Evolutionary conservation across 108 stramenopile species (phyloP).

Genomic region (Asterionellopsis glacialis): DNA sequence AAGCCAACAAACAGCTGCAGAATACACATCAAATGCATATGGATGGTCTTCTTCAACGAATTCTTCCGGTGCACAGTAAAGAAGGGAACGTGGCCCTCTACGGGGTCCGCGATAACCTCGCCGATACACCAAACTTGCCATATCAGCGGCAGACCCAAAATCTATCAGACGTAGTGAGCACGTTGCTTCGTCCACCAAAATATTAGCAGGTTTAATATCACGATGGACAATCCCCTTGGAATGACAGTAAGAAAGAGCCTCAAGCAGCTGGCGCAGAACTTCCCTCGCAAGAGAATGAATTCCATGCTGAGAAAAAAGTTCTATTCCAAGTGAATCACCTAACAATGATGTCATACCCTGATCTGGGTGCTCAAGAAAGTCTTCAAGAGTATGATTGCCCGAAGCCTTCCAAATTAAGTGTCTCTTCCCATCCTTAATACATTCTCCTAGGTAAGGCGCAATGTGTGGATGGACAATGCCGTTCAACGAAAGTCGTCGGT

Average conservation of each 20-base stretch:
- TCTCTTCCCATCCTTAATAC: too few species aligned
- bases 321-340: too few species aligned
- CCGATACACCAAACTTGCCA: slow-evolving; percentile 36
- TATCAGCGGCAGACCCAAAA: slow-evolving; percentile 77
- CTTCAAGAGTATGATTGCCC: too few species aligned
- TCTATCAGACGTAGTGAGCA: slow-evolving; percentile 49
- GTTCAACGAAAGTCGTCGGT: too few species aligned
- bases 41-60: slow-evolving; percentile 36
- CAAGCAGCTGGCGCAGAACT: slow-evolving; percentile 39
- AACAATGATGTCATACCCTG: too few species aligned
- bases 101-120: slow-evolving; percentile 38
- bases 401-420: too few species aligned
- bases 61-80: slow-evolving; percentile 72
- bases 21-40: slow-evolving; percentile 61
- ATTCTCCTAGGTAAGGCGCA: too few species aligned
- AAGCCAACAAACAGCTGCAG: slow-evolving; percentile 21
- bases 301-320: too few species aligned
- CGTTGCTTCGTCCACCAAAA: slow-evolving; percentile 48
- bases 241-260: slow-evolving; percentile 49
- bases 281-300: too few species aligned
- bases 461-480: too few species aligned
- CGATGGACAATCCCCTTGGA: slow-evolving; percentile 79
- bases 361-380: too few species aligned
- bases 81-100: slow-evolving; percentile 60
- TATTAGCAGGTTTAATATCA: slow-evolving; percentile 87